A percentile compares a stretch with the other conserved stretches of the same genome.
These are phyloP conservation scores for Bruguiera hainesii DNA, from an alignment of 441 rosid species.

Conservation along the genomic window DNA sequence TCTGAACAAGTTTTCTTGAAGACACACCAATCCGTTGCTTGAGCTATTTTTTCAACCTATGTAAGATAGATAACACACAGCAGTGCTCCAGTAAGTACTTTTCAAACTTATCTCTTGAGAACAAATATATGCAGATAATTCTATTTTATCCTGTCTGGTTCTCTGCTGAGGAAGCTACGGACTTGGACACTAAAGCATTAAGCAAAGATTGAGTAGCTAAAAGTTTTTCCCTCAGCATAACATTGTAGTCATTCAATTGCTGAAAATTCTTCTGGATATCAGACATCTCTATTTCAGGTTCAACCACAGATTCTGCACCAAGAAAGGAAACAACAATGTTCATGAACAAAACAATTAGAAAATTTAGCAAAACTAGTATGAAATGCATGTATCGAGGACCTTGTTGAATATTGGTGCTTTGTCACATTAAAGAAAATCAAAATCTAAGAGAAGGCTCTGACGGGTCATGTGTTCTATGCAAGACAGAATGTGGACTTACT, in stretches of 20 bases:
- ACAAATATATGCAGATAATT: neutral
- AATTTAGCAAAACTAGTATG: neutral
- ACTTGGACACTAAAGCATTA: slow-evolving; percentile 40
- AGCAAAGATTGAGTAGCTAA: slow-evolving; percentile 57
- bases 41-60: neutral
- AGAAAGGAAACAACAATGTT: slow-evolving; percentile 2
- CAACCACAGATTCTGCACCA: slow-evolving; percentile 54
- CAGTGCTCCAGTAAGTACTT: neutral
- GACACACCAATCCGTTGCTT: neutral
- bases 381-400: neutral
- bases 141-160: slow-evolving; percentile 14
- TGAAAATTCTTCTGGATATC: slow-evolving; percentile 63
- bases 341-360: neutral
- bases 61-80: neutral
- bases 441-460: neutral
- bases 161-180: slow-evolving; percentile 27
- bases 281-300: slow-evolving; percentile 52
- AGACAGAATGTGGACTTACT: too few relatives aligned
- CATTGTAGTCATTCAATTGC: slow-evolving; percentile 64
- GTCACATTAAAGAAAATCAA: neutral
- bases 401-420: neutral
- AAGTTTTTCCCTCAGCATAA: slow-evolving; percentile 67
- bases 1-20: slow-evolving; percentile 2
- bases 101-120: neutral
- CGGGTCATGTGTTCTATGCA: too few relatives aligned